phyloP scores from a whole-genome alignment of 2,329 filamentous ascomycete species.

The Venturia aucupariae region DNA sequence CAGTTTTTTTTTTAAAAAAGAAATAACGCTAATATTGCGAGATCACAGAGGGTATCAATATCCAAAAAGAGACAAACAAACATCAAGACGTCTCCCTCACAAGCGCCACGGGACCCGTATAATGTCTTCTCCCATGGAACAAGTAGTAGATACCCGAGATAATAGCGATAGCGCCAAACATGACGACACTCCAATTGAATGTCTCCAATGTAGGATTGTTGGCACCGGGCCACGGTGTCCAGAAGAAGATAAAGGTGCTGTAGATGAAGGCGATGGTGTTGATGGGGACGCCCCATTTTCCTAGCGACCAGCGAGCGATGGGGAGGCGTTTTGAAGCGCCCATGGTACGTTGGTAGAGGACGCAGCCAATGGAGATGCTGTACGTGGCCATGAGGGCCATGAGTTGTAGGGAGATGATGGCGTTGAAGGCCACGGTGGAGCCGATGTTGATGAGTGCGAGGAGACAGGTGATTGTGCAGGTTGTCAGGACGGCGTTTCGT shows the following conservation, averaged over 20 bases:
- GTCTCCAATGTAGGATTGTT: slow-evolving; percentile 16
- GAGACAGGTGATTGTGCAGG: slow-evolving; percentile 24
- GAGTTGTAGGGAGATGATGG: slow-evolving; percentile 28
- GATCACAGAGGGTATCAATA: too few species aligned
- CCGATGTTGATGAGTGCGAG: slow-evolving; percentile 36
- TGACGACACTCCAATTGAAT: slow-evolving; percentile 18
- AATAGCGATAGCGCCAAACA: slow-evolving; percentile 15
- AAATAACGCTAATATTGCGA: too few species aligned
- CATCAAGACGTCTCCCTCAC: not conserved
- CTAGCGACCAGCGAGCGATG: slow-evolving; percentile 28
- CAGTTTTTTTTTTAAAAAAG: too few species aligned
- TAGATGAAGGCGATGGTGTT: slow-evolving; percentile 30
- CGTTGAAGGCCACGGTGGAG: slow-evolving; percentile 31
- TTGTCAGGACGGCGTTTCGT: slow-evolving; percentile 23
- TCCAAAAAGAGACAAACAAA: not conserved
- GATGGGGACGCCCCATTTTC: slow-evolving; percentile 27
- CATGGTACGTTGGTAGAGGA: slow-evolving; percentile 23
- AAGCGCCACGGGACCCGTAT: slow-evolving; percentile 13
- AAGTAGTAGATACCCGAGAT: slow-evolving; percentile 14
- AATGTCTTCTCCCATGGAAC: slow-evolving; percentile 9
- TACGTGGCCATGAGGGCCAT: slow-evolving; percentile 26
- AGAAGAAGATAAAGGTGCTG: slow-evolving; percentile 27
- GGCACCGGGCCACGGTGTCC: slow-evolving; percentile 28
- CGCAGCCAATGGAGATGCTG: slow-evolving; percentile 24
- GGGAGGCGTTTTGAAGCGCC: slow-evolving; percentile 19